A percentile compares a stretch with the other conserved stretches of the same genome.
These are phyloP conservation scores for Trichocladium uniseriatum DNA, from an alignment of 495 filamentous ascomycete genomes.

Conservation along the genomic window DNA sequence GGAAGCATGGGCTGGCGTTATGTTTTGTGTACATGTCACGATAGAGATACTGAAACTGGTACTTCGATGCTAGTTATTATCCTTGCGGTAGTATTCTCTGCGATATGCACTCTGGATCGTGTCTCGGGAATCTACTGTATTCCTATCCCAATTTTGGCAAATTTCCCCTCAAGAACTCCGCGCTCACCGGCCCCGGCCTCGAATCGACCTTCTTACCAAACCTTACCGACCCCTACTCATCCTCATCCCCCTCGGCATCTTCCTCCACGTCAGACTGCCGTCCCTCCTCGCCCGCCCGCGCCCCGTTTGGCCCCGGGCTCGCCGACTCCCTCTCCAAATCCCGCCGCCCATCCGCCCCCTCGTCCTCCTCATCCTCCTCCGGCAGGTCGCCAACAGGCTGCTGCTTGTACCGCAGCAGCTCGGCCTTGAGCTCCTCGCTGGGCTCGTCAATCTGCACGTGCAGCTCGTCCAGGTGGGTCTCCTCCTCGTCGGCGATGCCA, in stretches of 20 bases:
- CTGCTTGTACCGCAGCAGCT: slow-evolving; percentile 32
- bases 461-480: slow-evolving; percentile 35
- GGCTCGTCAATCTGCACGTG: slow-evolving; percentile 37
- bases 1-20: not conserved
- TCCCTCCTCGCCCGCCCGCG: not conserved
- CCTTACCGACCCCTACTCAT: slow-evolving; percentile 5
- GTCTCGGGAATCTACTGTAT: not conserved
- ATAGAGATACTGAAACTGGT: too few species aligned
- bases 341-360: slow-evolving; percentile 5
- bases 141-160: not conserved
- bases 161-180: not conserved
- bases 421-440: slow-evolving; percentile 28
- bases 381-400: slow-evolving; percentile 33
- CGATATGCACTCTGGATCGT: not conserved
- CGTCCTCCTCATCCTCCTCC: slow-evolving; percentile 15
- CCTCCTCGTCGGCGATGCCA: slow-evolving; percentile 34
- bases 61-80: too few species aligned
- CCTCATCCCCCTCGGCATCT: slow-evolving; percentile 26
- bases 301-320: slow-evolving; percentile 4
- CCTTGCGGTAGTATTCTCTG: not conserved
- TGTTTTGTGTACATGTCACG: not conserved
- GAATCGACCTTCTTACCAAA: not conserved
- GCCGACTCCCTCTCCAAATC: not conserved
- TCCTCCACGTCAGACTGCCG: not conserved
- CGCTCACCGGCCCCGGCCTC: not conserved